Evolutionary conservation across 2,329 filamentous ascomycete genomes (phyloP).

Genomic region (Chaetomium sp.): DNA sequence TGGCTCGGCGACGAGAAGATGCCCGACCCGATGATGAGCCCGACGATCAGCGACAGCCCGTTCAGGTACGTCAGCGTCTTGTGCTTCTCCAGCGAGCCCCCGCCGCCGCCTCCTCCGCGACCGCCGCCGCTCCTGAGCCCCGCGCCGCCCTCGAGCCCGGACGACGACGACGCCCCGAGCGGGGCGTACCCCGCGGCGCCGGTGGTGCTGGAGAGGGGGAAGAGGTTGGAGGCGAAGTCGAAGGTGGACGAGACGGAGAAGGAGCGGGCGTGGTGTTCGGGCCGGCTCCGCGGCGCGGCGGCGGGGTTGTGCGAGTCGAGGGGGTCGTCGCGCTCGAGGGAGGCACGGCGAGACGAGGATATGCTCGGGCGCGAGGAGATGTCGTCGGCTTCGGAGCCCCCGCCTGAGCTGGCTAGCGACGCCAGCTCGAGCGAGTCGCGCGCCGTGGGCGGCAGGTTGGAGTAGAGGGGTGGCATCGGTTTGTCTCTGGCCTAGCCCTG

Average conservation of each 20-base stretch:
- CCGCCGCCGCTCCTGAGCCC: constrained; percentile 29
- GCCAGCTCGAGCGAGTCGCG: constrained; percentile 97
- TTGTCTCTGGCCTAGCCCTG: neutral
- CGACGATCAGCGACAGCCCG: constrained; percentile 85
- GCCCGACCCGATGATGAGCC: constrained; percentile 91
- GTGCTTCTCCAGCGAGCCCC: constrained; percentile 86
- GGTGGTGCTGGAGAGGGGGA: constrained; percentile 83
- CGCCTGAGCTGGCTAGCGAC: constrained; percentile 85
- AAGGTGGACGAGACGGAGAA: constrained; percentile 93
- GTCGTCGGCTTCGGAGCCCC: constrained; percentile 63
- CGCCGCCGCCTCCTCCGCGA: constrained; percentile 62
- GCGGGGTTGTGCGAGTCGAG: constrained; percentile 64
- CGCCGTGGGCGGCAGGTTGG: constrained; percentile 50
- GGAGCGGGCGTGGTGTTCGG: constrained; percentile 57
- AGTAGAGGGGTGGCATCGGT: constrained; percentile 48
- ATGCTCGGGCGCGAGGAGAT: constrained; percentile 81
- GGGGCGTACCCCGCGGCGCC: constrained; percentile 72
- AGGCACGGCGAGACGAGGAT: constrained; percentile 88
- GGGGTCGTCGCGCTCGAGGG: constrained; percentile 84
- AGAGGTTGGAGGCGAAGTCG: constrained; percentile 91
- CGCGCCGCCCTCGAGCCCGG: neutral
- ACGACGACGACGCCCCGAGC: constrained; percentile 72
- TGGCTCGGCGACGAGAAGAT: constrained; percentile 95
- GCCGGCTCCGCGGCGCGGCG: constrained; percentile 41
- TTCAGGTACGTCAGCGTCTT: constrained; percentile 96